Percentiles rank a stretch among this genome's conserved stretches.
Evolutionary conservation across 1,284 basidiomycete species (phyloP).

Genomic region (Earliella scabrosa): DNA sequence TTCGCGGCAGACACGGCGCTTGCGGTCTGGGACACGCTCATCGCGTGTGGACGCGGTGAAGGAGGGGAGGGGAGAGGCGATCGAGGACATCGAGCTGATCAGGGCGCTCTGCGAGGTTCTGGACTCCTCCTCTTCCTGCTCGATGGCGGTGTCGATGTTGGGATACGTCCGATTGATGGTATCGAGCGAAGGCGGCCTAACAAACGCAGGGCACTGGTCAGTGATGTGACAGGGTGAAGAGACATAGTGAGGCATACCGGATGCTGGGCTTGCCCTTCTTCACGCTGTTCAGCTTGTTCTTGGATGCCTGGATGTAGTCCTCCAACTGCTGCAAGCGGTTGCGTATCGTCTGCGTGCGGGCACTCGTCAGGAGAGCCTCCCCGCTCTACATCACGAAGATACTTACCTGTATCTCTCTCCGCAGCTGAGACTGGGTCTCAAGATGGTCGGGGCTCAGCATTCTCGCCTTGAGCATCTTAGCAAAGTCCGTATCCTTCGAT

Average conservation of each 20-base stretch:
- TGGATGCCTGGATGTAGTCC: conserved; percentile 68
- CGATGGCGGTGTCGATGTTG: conserved; percentile 77
- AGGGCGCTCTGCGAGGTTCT: conserved; percentile 57
- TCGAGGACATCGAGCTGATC: conserved; percentile 52
- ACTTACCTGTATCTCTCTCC: conserved; percentile 70
- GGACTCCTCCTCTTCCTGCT: conserved; percentile 67
- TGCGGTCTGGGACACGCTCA: conserved; percentile 37
- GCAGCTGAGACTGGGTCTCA: conserved; percentile 80
- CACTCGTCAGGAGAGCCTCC: too few relatives aligned
- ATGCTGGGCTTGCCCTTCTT: conserved; percentile 67
- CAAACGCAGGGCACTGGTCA: neutral
- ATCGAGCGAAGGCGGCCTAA: conserved; percentile 81
- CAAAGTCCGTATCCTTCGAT: conserved; percentile 76
- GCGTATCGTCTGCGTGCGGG: conserved; percentile 72
- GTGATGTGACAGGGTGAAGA: neutral
- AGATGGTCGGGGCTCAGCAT: conserved; percentile 88
- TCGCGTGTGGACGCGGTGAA: conserved; percentile 39
- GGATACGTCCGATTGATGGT: conserved; percentile 83
- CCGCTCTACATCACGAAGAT: conserved; percentile 4
- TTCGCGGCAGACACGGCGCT: conserved; percentile 41
- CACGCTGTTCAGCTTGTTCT: conserved; percentile 68
- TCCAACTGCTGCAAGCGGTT: conserved; percentile 81
- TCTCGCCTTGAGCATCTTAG: conserved; percentile 78
- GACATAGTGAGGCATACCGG: conserved; percentile 59
- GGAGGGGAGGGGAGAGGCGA: conserved; percentile 1